A percentile compares a stretch with the other conserved stretches of the same genome.
Evolutionary conservation across 2,329 filamentous ascomycete genomes (phyloP).

Genomic region (Aspergillus awamori): DNA sequence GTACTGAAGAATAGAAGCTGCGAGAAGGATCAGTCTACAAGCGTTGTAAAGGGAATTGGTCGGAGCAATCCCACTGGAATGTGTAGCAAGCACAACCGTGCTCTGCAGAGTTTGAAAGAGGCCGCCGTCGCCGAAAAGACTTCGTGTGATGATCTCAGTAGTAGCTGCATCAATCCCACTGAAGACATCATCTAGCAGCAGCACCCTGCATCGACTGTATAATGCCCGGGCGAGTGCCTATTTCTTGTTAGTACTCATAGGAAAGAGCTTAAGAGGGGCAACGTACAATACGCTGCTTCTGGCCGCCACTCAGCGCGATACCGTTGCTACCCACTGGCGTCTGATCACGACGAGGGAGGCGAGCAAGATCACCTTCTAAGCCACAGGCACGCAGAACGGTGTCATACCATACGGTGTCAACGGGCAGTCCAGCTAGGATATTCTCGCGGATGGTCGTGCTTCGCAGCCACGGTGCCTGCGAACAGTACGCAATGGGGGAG

Average conservation of each 20-base stretch:
- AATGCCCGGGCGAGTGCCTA: conserved; percentile 46
- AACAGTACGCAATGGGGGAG: conserved; percentile 24
- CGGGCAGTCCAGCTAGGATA: conserved; percentile 27
- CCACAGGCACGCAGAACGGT: conserved; percentile 30
- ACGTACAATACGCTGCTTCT: conserved; percentile 47
- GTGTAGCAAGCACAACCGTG: not conserved
- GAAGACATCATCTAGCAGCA: conserved; percentile 53
- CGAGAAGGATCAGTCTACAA: too few species aligned
- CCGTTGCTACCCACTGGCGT: conserved; percentile 48
- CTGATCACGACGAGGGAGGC: conserved; percentile 33
- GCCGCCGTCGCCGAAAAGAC: conserved; percentile 22
- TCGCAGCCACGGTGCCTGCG: conserved; percentile 26
- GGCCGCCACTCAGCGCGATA: conserved; percentile 49
- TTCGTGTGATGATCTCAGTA: conserved; percentile 42
- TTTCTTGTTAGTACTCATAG: too few species aligned
- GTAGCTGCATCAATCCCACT: conserved; percentile 44
- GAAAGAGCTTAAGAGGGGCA: not conserved
- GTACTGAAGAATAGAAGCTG: too few species aligned
- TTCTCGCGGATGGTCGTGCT: conserved; percentile 28
- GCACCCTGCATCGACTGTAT: conserved; percentile 45
- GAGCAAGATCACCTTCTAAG: conserved; percentile 33
- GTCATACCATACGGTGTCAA: conserved; percentile 35
- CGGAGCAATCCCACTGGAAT: not conserved
- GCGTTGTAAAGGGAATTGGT: too few species aligned
- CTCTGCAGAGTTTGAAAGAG: not conserved